Percentiles rank a stretch among this genome's conserved stretches.
Evolutionary conservation across 352 stramenopile genomes (phyloP).

Genomic region (Ophiocytium majus): DNA sequence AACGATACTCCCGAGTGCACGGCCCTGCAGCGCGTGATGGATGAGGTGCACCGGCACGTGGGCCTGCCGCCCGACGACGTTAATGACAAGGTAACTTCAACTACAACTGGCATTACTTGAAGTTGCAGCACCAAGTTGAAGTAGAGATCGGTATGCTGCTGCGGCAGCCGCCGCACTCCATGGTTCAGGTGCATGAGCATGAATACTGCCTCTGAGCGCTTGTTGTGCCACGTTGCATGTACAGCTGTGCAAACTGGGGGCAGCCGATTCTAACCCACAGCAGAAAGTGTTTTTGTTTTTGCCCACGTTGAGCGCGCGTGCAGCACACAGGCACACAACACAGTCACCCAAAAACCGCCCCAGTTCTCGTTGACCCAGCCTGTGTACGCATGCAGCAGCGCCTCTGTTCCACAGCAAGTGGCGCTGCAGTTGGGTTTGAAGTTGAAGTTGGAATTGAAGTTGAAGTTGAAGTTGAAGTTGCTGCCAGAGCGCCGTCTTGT

Average conservation of each 20-base stretch:
- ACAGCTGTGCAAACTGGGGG: not conserved
- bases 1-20: not conserved
- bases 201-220: not conserved
- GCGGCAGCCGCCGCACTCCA: constrained; percentile 72
- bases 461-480: too few species aligned
- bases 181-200: constrained; percentile 66
- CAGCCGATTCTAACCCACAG: not conserved
- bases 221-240: not conserved
- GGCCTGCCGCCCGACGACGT: constrained; percentile 60
- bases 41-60: constrained; percentile 49
- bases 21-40: constrained; percentile 16
- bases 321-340: too few species aligned
- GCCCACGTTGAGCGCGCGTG: too few species aligned
- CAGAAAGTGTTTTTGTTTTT: too few species aligned
- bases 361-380: too few species aligned
- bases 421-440: too few species aligned
- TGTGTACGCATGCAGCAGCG: too few species aligned
- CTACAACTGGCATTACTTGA: not conserved
- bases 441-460: too few species aligned
- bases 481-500: too few species aligned
- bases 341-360: too few species aligned
- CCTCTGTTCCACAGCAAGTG: too few species aligned
- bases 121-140: not conserved
- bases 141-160: constrained; percentile 72
- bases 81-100: constrained; percentile 56